These are phyloP conservation scores for Davidsoniella virescens DNA, from an alignment of 2,329 filamentous ascomycete genomes.

Conservation along the genomic window DNA sequence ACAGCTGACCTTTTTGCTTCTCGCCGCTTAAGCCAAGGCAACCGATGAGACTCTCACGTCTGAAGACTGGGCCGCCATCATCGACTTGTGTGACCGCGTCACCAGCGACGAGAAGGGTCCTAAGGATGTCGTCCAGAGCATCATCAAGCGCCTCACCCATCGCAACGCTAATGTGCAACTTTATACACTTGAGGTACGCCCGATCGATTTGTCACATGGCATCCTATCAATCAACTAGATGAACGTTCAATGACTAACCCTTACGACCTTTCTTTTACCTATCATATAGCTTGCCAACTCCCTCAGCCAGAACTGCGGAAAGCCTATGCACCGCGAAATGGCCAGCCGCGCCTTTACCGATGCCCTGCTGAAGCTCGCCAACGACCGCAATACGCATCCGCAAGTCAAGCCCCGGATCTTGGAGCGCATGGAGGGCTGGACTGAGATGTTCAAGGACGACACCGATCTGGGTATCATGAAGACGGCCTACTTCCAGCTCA, in stretches of 20 bases:
- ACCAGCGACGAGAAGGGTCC: slow-evolving; percentile 39
- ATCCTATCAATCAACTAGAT: background rate
- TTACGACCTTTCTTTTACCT: slow-evolving; percentile 2
- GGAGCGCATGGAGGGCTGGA: slow-evolving; percentile 92
- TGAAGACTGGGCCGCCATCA: slow-evolving; percentile 52
- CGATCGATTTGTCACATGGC: background rate
- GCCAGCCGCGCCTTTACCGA: slow-evolving; percentile 89
- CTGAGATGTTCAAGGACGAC: slow-evolving; percentile 80
- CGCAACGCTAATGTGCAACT: slow-evolving; percentile 93
- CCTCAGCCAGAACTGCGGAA: slow-evolving; percentile 80
- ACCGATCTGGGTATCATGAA: slow-evolving; percentile 95
- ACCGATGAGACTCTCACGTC: slow-evolving; percentile 96
- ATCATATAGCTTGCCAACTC: slow-evolving; percentile 61
- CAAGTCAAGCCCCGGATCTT: slow-evolving; percentile 96
- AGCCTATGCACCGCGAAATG: slow-evolving; percentile 73
- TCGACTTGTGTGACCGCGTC: slow-evolving; percentile 47
- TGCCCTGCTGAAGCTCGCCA: slow-evolving; percentile 74
- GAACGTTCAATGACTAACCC: background rate
- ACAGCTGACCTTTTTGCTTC: background rate
- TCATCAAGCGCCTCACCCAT: slow-evolving; percentile 85
- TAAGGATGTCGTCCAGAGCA: slow-evolving; percentile 72
- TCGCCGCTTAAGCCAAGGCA: slow-evolving; percentile 40
- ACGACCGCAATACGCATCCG: slow-evolving; percentile 87
- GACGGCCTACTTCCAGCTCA: slow-evolving; percentile 78
- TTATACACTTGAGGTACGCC: slow-evolving; percentile 67